A percentile compares a stretch with the other conserved stretches of the same genome.
These are phyloP conservation scores for Rozella allomycis DNA, from an alignment of 371 early-diverging fungal genomes.

Conservation along the genomic window DNA sequence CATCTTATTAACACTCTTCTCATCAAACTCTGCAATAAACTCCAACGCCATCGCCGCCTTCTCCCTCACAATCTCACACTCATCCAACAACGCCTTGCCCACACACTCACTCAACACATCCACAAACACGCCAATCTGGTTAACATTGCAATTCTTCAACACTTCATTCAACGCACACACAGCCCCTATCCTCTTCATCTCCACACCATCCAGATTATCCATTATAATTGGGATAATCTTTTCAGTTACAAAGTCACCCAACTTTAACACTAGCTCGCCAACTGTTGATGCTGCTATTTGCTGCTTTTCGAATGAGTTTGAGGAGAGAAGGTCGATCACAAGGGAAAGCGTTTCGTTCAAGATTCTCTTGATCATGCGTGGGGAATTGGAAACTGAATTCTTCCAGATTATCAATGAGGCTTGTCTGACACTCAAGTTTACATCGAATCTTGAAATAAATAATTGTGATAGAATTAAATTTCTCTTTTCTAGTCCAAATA, in stretches of 20 bases:
- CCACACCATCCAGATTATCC: constrained; percentile 39
- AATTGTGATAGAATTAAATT: no score
- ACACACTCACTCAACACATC: constrained; percentile 54
- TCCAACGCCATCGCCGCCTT: constrained; percentile 87
- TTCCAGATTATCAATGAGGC: constrained; percentile 82
- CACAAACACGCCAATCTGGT: constrained; percentile 58
- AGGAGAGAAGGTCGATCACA: constrained; percentile 54
- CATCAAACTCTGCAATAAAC: not conserved
- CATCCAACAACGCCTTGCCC: constrained; percentile 38
- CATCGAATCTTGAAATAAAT: no score
- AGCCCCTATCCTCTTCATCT: constrained; percentile 50
- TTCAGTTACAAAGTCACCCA: constrained; percentile 68
- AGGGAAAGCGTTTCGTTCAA: constrained; percentile 62
- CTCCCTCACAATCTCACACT: constrained; percentile 41
- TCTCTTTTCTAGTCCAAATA: no score
- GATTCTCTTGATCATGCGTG: constrained; percentile 84
- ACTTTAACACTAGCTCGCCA: constrained; percentile 80
- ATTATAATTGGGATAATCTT: constrained; percentile 73
- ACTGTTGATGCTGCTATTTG: constrained; percentile 65
- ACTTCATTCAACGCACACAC: constrained; percentile 87
- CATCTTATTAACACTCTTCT: not conserved
- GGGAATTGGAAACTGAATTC: constrained; percentile 77
- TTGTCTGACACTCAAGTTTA: no score
- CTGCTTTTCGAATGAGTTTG: constrained; percentile 37
- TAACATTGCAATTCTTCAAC: constrained; percentile 57